Evolutionary conservation across 139 green algal species (phyloP).

Genomic region (Chlorella sp.): DNA sequence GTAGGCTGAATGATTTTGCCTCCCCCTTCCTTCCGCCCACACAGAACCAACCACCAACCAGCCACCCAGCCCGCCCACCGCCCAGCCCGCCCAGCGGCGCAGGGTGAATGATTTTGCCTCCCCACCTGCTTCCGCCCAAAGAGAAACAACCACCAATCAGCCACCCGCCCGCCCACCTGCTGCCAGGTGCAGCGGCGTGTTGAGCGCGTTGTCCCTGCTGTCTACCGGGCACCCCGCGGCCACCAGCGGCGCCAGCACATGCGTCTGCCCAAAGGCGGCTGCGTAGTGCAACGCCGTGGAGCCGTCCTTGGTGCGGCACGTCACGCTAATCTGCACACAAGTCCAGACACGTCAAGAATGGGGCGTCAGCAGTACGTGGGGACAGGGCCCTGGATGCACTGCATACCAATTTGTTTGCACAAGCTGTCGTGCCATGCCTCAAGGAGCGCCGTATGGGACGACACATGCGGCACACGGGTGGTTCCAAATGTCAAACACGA

Average conservation of each 20-base stretch:
- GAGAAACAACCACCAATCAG: no score
- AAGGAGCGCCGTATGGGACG: no score
- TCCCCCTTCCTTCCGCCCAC: no score
- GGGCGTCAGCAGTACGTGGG: neutral
- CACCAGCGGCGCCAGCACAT: conserved; percentile 57
- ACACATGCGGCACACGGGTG: neutral
- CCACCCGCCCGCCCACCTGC: conserved; percentile 22
- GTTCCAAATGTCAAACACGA: neutral
- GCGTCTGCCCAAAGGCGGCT: conserved; percentile 68
- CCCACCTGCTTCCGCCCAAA: neutral
- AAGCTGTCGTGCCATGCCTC: neutral
- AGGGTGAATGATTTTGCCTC: no score
- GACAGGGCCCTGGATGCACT: neutral
- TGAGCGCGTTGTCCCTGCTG: conserved; percentile 59
- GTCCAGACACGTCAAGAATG: neutral
- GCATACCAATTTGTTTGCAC: neutral
- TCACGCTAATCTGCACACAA: conserved; percentile 4
- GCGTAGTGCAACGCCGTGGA: conserved; percentile 68
- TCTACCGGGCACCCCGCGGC: conserved; percentile 58
- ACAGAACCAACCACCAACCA: no score
- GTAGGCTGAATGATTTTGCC: no score
- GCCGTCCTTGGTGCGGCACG: conserved; percentile 59
- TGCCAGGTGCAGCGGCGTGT: conserved; percentile 73
- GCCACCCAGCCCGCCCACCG: neutral
- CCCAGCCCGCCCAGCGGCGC: neutral